A percentile compares a stretch with the other conserved stretches of the same genome.
These are phyloP conservation scores for Naganishia randhawae DNA, from an alignment of 768 basidiomycete species.

Conservation along the genomic window DNA sequence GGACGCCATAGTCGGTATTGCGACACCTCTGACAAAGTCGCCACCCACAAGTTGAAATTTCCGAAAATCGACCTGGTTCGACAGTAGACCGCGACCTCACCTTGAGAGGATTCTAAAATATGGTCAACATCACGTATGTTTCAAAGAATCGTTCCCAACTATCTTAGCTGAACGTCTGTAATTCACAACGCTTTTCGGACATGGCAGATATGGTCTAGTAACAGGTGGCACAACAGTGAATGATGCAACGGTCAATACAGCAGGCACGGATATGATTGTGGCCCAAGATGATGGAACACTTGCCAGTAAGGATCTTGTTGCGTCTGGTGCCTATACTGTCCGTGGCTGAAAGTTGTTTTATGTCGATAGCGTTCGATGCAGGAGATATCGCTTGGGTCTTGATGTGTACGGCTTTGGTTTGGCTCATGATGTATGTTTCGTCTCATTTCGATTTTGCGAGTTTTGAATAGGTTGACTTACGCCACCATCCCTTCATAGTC, in stretches of 20 bases:
- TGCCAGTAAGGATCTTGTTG: slow-evolving; percentile 21
- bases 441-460: slow-evolving; percentile 52
- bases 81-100: no score
- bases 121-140: slow-evolving; percentile 34
- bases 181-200: not conserved
- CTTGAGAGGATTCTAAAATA: not conserved
- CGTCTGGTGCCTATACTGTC: not conserved
- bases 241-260: slow-evolving; percentile 26
- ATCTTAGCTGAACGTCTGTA: not conserved
- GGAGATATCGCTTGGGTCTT: slow-evolving; percentile 71
- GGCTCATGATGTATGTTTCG: slow-evolving; percentile 83
- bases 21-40: no score
- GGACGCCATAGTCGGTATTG: no score
- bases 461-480: not conserved
- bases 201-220: slow-evolving; percentile 26
- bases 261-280: slow-evolving; percentile 32
- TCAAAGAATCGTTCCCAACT: not conserved
- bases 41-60: not conserved
- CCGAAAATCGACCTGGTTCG: no score
- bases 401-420: slow-evolving; percentile 72
- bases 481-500: not conserved
- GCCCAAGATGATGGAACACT: slow-evolving; percentile 24
- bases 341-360: not conserved
- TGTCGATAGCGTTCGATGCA: slow-evolving; percentile 51
- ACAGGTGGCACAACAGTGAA: not conserved